Percentiles rank a stretch among this genome's conserved stretches.
Evolutionary conservation across 2,329 filamentous ascomycete genomes (phyloP).

Genomic region (Exophiala xenobiotica): DNA sequence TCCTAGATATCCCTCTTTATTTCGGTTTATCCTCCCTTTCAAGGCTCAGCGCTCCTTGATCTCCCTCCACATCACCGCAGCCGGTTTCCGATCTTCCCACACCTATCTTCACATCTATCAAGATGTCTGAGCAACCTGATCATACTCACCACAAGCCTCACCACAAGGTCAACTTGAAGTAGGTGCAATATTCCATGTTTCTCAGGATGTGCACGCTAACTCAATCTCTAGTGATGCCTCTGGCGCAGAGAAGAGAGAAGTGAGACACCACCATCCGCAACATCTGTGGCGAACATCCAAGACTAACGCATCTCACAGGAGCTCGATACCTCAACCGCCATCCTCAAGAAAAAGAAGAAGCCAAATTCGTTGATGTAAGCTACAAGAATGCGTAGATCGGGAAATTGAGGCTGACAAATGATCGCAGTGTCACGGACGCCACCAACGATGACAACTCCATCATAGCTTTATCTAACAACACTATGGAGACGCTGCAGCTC

Average conservation of each 20-base stretch:
- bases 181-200: slow-evolving; percentile 42
- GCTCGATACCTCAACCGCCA: slow-evolving; percentile 90
- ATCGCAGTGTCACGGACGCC: slow-evolving; percentile 86
- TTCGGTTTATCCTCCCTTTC: not conserved
- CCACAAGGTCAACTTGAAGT: slow-evolving; percentile 83
- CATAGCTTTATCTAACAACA: slow-evolving; percentile 96
- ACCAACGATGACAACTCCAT: slow-evolving; percentile 99
- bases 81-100: not conserved
- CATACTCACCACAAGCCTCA: slow-evolving; percentile 70
- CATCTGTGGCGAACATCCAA: slow-evolving; percentile 30
- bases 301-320: slow-evolving; percentile 54
- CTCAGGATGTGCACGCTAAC: slow-evolving; percentile 26
- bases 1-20: not conserved
- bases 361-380: slow-evolving; percentile 94
- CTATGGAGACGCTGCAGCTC: slow-evolving; percentile 96
- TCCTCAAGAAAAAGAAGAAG: slow-evolving; percentile 99
- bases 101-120: slow-evolving; percentile 39
- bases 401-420: slow-evolving; percentile 25
- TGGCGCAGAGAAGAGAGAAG: slow-evolving; percentile 80
- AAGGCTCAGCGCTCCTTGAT: no score
- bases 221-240: slow-evolving; percentile 70
- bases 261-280: slow-evolving; percentile 48
- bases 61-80: not conserved
- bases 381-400: not conserved
- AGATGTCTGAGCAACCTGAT: slow-evolving; percentile 69